A percentile compares a stretch with the other conserved stretches of the same genome.
Evolutionary conservation across 2,329 filamentous ascomycete species (phyloP).

Genomic region (Claviceps maximensis): DNA sequence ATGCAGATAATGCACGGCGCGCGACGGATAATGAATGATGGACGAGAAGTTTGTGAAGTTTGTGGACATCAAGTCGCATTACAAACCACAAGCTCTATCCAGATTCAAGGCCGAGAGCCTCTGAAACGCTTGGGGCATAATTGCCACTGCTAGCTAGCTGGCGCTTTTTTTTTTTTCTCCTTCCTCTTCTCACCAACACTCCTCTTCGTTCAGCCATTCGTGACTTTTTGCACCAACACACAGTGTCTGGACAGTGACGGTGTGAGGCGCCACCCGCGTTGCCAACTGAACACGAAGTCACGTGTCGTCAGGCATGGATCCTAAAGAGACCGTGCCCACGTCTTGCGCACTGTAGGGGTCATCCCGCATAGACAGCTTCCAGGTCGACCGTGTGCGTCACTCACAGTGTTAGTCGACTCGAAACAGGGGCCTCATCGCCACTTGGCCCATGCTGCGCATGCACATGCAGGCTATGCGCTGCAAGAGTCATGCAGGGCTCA

Average conservation of each 20-base stretch:
- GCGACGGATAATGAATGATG: no score
- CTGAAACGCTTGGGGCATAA: constrained; percentile 8
- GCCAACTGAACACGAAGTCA: constrained; percentile 21
- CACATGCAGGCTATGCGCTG: neutral
- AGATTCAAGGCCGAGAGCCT: neutral
- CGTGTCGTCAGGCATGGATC: constrained; percentile 11
- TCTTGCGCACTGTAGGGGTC: neutral
- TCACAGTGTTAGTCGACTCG: constrained; percentile 8
- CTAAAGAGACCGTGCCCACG: constrained; percentile 6
- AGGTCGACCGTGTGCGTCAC: neutral
- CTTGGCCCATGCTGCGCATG: neutral
- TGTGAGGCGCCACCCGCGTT: constrained; percentile 12
- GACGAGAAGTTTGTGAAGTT: neutral
- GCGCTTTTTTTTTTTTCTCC: constrained; percentile 5
- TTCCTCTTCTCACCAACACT: neutral
- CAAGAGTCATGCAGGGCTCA: neutral
- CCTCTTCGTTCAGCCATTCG: neutral
- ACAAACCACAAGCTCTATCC: neutral
- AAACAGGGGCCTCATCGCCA: neutral
- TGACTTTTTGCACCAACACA: constrained; percentile 15
- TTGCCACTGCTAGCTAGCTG: constrained; percentile 14
- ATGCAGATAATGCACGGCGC: no score
- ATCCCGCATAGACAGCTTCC: neutral
- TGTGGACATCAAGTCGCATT: neutral
- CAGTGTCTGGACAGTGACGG: constrained; percentile 13